These are phyloP conservation scores for Suillus placidus DNA, from an alignment of 768 basidiomycete genomes.

Conservation along the genomic window DNA sequence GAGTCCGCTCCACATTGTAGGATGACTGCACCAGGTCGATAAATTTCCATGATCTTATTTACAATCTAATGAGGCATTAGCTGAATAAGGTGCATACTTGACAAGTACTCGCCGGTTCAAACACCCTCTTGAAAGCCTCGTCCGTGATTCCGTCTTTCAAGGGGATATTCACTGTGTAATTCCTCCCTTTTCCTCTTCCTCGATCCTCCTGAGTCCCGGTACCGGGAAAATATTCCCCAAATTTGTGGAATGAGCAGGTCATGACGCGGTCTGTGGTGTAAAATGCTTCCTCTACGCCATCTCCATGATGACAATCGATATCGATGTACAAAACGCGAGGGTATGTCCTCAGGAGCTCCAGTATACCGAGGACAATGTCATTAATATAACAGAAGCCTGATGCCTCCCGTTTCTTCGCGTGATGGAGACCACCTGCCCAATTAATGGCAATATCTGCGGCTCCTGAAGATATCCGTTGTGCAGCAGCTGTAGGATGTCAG, in stretches of 20 bases:
- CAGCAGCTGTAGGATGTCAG: constrained; percentile 58
- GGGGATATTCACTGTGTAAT: constrained; percentile 92
- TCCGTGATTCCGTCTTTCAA: constrained; percentile 94
- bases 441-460: constrained; percentile 86
- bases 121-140: constrained; percentile 84
- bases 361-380: constrained; percentile 92
- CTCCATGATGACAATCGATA: constrained; percentile 98
- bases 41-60: constrained; percentile 83
- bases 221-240: constrained; percentile 81
- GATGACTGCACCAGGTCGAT: constrained; percentile 82
- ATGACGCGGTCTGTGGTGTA: constrained; percentile 97
- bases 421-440: constrained; percentile 98
- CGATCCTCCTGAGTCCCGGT: constrained; percentile 83
- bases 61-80: constrained; percentile 58
- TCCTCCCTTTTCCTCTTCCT: constrained; percentile 80
- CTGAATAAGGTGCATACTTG: neutral
- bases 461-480: constrained; percentile 77
- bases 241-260: constrained; percentile 97
- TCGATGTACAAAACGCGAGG: constrained; percentile 95
- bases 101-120: constrained; percentile 74
- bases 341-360: constrained; percentile 86
- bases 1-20: constrained; percentile 98
- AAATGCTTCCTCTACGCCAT: constrained; percentile 98
- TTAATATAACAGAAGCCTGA: constrained; percentile 99
- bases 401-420: constrained; percentile 99